Conservation (phyloP, 257 asterid species). For the Knoxia roxburghii region DNA sequence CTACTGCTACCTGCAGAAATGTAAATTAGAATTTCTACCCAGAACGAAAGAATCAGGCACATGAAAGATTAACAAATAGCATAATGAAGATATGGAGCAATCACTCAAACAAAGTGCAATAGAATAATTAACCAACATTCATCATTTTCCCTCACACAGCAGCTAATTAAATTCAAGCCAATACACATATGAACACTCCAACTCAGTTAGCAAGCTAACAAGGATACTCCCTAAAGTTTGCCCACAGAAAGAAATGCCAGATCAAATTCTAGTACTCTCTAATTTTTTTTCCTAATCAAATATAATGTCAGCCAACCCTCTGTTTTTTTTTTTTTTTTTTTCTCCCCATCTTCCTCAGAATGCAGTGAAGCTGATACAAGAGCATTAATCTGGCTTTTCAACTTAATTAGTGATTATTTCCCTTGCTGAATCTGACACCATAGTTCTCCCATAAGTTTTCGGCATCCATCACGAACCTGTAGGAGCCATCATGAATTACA, state of each 20-base stretch:
- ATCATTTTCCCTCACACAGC: slow-evolving; percentile 2
- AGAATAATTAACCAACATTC: slow-evolving; percentile 14
- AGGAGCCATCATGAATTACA: slow-evolving; percentile 43
- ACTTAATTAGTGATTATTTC: slow-evolving; percentile 11
- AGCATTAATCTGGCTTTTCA: not conserved
- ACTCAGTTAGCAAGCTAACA: slow-evolving; percentile 11
- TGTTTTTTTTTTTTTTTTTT: too few relatives aligned
- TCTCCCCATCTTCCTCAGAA: not conserved
- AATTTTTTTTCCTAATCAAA: slow-evolving; percentile 5
- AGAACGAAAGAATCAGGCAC: not conserved
- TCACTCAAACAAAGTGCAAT: slow-evolving; percentile 8
- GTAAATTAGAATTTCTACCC: slow-evolving; percentile 2
- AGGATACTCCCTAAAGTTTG: slow-evolving; percentile 1
- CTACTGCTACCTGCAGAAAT: slow-evolving; percentile 8
- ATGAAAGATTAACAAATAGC: not conserved
- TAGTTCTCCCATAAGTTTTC: slow-evolving; percentile 51
- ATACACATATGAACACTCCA: slow-evolving; percentile 12
- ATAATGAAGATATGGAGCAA: not conserved
- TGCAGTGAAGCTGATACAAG: not conserved
- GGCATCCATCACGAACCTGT: slow-evolving; percentile 70
- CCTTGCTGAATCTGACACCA: slow-evolving; percentile 36
- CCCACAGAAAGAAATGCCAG: slow-evolving; percentile 13
- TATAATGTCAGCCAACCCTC: slow-evolving; percentile 16
- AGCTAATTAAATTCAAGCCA: slow-evolving; percentile 5
- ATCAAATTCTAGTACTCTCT: slow-evolving; percentile 5